Conservation (phyloP, 257 asterid genomes). For the Plantago major region DNA sequence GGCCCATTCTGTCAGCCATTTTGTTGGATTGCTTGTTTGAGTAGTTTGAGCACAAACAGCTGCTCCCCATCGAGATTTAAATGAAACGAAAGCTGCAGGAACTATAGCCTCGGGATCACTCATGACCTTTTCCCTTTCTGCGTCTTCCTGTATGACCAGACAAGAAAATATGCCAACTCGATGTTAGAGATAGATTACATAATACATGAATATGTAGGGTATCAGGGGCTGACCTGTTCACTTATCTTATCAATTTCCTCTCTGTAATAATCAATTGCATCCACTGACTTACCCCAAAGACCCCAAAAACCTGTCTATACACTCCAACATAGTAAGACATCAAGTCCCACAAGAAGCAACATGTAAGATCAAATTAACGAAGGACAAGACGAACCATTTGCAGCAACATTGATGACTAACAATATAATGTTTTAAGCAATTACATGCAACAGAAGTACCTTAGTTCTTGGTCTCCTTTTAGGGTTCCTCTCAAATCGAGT, state of each 20-base stretch:
- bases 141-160: conserved; percentile 47
- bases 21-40: conserved; percentile 61
- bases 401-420: conserved; percentile 1
- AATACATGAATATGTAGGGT: too few relatives aligned
- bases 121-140: conserved; percentile 63
- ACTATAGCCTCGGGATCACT: conserved; percentile 63
- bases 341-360: not conserved
- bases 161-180: not conserved
- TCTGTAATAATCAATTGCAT: conserved; percentile 67
- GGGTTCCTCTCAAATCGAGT: conserved; percentile 67
- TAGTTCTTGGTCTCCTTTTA: conserved; percentile 46
- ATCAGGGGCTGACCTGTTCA: conserved; percentile 32
- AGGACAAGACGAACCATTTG: not conserved
- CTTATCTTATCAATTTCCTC: conserved; percentile 43
- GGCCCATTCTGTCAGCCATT: conserved; percentile 93
- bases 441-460: conserved; percentile 40
- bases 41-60: conserved; percentile 94
- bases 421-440: not conserved
- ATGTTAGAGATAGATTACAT: not conserved
- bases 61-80: conserved; percentile 86
- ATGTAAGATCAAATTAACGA: not conserved
- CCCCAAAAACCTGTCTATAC: conserved; percentile 88
- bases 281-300: conserved; percentile 61
- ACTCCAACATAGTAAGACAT: conserved; percentile 26
- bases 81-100: conserved; percentile 92